Base-by-base conservation (phyloP, 176 grass and related monocot genomes). In the Bonia amplexicaulis region DNA sequence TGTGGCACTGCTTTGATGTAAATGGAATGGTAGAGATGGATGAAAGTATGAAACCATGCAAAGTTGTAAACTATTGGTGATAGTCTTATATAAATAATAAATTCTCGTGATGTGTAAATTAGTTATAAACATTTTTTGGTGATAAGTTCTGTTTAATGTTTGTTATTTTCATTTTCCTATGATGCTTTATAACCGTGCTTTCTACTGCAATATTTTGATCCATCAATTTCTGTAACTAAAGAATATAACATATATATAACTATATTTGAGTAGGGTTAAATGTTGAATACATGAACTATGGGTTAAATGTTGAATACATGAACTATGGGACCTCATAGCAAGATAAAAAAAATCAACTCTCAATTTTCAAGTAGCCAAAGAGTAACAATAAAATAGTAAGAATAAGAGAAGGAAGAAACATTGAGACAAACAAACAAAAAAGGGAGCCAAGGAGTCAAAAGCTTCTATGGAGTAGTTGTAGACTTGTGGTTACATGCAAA, bases 1-100 rank as follows among this genome's bases (percentile, higher is more conserved):
- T 31, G 8, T 79, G 74, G 16, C 47, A 69, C 74, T 87, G 69
- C 33, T 69, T 33, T 63, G 48, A 49, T 78, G 84, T 87, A 82
- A 83, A 74, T 83, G 47, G 14, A 63, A 77, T 12, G 6, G 14
- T 83, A n/a, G 20, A 17, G 25, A 57, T 59, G 72, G 79, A 53
- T 69, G 14, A 19, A 37, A 71, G 14, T 77, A 25, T 42, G 41
- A 42, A 84, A 61, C 66, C 15, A 48, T 90, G 67, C 67, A 87
- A 14, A 68, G 9, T 40, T 82, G 42, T 61, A 82, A 22, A 79
- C 9, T 33, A 23, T 29, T 47, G 10, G 3, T 19, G 26, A 17
- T 69, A 73, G 5, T 77, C 47, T 51, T 51, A 25, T 77, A 79
- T 23, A 44, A 78, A 79, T 87, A 87, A 85, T 82, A 59, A 67